phyloP scores from a whole-genome alignment of 768 basidiomycete genomes.

The Rhodotorula sphaerocarpa region DNA sequence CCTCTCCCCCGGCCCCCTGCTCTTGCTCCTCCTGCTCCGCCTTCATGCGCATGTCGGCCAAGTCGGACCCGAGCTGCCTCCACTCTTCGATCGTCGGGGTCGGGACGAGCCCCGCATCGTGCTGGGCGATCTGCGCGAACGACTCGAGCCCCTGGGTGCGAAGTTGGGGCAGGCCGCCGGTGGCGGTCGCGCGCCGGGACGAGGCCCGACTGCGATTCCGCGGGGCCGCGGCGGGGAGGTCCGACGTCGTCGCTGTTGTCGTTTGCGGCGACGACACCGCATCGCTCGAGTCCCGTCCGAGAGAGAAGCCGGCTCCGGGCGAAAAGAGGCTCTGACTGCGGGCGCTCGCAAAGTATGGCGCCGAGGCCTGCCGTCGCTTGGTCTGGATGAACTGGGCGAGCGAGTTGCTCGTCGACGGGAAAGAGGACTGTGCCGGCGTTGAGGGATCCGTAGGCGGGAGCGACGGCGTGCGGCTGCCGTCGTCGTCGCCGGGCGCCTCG shows the following conservation, averaged over 20 bases:
- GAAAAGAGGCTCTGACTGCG: conserved; percentile 3
- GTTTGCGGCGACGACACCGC: neutral
- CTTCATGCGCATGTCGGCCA: conserved; percentile 3
- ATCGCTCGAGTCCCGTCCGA: neutral
- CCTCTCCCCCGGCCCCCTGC: neutral
- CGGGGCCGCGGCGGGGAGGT: neutral
- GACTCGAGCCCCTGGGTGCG: neutral
- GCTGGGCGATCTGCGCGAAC: neutral
- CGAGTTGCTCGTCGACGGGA: conserved; percentile 12
- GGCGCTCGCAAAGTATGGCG: conserved; percentile 31
- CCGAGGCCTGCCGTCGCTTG: conserved; percentile 32
- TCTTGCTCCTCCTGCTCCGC: conserved; percentile 1
- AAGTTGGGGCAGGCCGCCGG: neutral
- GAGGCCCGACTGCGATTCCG: conserved; percentile 6
- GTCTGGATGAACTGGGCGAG: conserved; percentile 35
- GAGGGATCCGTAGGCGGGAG: conserved; percentile 7
- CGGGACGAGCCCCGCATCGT: conserved; percentile 29
- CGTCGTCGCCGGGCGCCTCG: too few relatives aligned
- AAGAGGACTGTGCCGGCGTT: conserved; percentile 13
- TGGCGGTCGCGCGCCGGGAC: conserved; percentile 16
- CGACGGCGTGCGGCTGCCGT: neutral
- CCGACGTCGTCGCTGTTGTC: neutral
- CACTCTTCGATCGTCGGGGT: conserved; percentile 39
- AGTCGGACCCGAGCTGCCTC: conserved; percentile 32
- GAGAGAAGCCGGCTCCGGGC: conserved; percentile 15